Conservation (phyloP, 345 rosid genomes). For the thale cress (Arabidopsis thaliana) region DNA sequence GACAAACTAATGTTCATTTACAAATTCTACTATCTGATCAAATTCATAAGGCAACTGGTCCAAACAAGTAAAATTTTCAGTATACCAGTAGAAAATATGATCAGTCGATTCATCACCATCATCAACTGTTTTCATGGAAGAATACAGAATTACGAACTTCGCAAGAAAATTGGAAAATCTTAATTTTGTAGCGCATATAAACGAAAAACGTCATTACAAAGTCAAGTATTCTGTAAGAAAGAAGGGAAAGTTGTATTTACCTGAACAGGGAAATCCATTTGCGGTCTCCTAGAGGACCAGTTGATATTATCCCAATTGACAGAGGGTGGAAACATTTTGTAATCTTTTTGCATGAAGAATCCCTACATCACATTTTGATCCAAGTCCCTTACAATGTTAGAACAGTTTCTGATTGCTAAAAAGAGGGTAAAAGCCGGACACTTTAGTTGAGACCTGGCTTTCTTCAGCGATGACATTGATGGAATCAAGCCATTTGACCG, state of each 20-base stretch:
- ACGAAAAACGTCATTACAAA: not conserved
- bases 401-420: constrained; percentile 22
- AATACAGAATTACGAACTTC: not conserved
- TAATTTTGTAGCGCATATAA: not conserved
- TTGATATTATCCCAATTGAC: constrained; percentile 91
- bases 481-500: constrained; percentile 96
- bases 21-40: not conserved
- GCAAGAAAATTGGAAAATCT: constrained; percentile 12
- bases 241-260: constrained; percentile 42
- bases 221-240: constrained; percentile 4
- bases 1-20: not conserved
- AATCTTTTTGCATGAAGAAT: constrained; percentile 97
- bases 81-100: not conserved
- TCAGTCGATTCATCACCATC: not conserved
- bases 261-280: constrained; percentile 99
- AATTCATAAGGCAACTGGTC: not conserved
- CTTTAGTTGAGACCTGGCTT: constrained; percentile 66
- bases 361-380: constrained; percentile 58
- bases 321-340: constrained; percentile 98
- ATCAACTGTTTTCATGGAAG: constrained; percentile 9
- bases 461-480: constrained; percentile 80
- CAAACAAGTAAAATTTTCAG: not conserved
- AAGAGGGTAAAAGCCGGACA: constrained; percentile 6
- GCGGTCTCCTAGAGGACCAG: constrained; percentile 92
- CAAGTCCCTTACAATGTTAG: constrained; percentile 27